Evolutionary conservation across 2,329 filamentous ascomycete genomes (phyloP).

Genomic region (Scopulariopsis brevicaulis): DNA sequence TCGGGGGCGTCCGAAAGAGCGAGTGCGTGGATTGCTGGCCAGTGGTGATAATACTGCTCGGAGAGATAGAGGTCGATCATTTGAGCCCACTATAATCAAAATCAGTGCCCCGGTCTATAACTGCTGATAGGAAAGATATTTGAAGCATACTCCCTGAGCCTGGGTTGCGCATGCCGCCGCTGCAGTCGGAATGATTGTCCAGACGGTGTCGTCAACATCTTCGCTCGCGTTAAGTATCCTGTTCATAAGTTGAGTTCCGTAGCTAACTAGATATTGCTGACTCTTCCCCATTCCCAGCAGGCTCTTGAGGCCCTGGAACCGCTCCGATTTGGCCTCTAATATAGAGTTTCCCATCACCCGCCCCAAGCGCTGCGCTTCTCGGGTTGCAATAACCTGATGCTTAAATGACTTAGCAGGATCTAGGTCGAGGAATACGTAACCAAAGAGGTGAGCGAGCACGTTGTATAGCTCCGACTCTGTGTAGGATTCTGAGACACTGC

Average conservation of each 20-base stretch:
- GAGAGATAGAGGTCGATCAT: slow-evolving; percentile 39
- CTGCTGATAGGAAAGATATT: background rate
- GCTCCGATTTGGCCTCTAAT: slow-evolving; percentile 8
- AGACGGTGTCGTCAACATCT: slow-evolving; percentile 40
- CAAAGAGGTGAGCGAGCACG: slow-evolving; percentile 41
- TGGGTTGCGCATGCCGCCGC: slow-evolving; percentile 47
- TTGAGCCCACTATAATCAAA: slow-evolving; percentile 28
- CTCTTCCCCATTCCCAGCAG: background rate
- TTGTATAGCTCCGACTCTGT: slow-evolving; percentile 14
- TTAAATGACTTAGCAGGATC: slow-evolving; percentile 22
- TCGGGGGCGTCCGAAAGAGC: slow-evolving; percentile 28
- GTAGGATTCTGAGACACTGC: slow-evolving; percentile 22
- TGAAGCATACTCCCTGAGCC: slow-evolving; percentile 23
- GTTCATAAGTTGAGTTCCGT: slow-evolving; percentile 45
- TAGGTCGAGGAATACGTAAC: slow-evolving; percentile 39
- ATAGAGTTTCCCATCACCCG: slow-evolving; percentile 37
- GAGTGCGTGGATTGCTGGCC: slow-evolving; percentile 34
- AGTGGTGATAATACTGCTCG: slow-evolving; percentile 28
- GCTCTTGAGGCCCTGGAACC: background rate
- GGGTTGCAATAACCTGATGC: slow-evolving; percentile 29
- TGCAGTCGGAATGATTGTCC: slow-evolving; percentile 44
- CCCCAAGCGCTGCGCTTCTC: slow-evolving; percentile 32
- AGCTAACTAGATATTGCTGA: slow-evolving; percentile 32
- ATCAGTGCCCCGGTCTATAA: background rate
- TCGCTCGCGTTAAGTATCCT: slow-evolving; percentile 41